phyloP scores from a whole-genome alignment of 129 eudicot genomes.

The Lactuca saligna region DNA sequence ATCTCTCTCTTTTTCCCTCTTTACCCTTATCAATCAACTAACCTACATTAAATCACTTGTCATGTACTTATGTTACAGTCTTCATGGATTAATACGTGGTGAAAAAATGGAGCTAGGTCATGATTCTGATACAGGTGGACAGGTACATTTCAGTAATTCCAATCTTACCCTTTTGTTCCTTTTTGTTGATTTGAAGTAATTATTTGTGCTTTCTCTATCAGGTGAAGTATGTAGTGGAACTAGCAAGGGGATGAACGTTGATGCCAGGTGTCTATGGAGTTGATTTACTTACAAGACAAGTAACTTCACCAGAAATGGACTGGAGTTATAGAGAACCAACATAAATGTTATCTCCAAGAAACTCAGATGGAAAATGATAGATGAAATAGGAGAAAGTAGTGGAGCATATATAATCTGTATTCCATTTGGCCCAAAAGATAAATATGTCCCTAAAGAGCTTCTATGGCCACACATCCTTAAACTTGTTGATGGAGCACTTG shows the following conservation, averaged over 20 bases:
- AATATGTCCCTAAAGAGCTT: conserved; percentile 80
- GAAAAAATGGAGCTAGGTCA: conserved; percentile 99
- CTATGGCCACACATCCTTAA: conserved; percentile 95
- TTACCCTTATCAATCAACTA: neutral
- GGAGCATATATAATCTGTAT: conserved; percentile 94
- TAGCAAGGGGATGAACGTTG: conserved; percentile 95
- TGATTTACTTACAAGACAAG: conserved; percentile 95
- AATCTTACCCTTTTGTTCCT: neutral
- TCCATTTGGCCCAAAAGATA: conserved; percentile 88
- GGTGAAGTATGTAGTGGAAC: conserved; percentile 98
- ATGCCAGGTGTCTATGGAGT: conserved; percentile 99
- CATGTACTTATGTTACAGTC: conserved; percentile 52
- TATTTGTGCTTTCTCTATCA: conserved; percentile 20
- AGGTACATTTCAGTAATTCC: conserved; percentile 50
- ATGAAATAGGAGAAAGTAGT: conserved; percentile 95
- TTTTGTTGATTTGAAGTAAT: neutral
- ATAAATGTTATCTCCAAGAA: conserved; percentile 78
- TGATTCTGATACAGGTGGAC: conserved; percentile 99
- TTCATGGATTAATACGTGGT: conserved; percentile 97
- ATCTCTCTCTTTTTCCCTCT: neutral
- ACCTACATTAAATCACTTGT: too few relatives aligned
- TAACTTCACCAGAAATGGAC: conserved; percentile 93
- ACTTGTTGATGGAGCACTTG: conserved; percentile 96
- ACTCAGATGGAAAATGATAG: conserved; percentile 56
- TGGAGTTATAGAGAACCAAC: conserved; percentile 98